A percentile compares a stretch with the other conserved stretches of the same genome.
Conservation (phyloP, 495 filamentous ascomycete genomes). For the Neurospora intermedia region DNA sequence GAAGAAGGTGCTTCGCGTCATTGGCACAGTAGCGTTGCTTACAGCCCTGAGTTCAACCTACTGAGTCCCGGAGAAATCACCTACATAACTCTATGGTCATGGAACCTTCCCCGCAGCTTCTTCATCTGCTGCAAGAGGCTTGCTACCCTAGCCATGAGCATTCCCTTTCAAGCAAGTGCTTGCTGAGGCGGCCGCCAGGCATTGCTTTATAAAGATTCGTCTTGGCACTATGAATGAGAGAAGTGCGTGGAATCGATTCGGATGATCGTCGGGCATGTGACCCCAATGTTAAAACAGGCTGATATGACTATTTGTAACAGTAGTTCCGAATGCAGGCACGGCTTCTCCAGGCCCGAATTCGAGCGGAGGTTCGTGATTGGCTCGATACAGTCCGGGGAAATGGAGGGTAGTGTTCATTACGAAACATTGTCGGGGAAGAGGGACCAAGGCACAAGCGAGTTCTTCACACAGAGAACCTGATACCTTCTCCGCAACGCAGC, state of each 20-base stretch:
- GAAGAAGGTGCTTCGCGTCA: background rate
- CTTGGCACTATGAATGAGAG: constrained; percentile 27
- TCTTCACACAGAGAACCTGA: too few species aligned
- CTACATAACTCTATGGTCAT: background rate
- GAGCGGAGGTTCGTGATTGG: background rate
- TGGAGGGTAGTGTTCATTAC: background rate
- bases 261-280: constrained; percentile 4
- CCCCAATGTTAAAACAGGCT: constrained; percentile 8
- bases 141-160: background rate
- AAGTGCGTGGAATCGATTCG: background rate
- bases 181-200: constrained; percentile 4
- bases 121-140: background rate
- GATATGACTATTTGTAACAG: constrained; percentile 24
- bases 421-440: too few species aligned
- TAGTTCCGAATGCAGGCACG: constrained; percentile 19
- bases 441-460: too few species aligned
- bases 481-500: too few species aligned
- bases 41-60: background rate
- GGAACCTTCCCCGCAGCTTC: constrained; percentile 12
- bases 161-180: background rate
- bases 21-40: background rate
- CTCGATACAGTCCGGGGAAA: background rate
- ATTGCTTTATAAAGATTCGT: background rate
- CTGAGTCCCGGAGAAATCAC: background rate
- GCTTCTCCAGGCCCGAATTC: constrained; percentile 3